A percentile compares a stretch with the other conserved stretches of the same genome.
phyloP scores from a whole-genome alignment of 2,329 filamentous ascomycete genomes.

The Colletotrichum sp. region DNA sequence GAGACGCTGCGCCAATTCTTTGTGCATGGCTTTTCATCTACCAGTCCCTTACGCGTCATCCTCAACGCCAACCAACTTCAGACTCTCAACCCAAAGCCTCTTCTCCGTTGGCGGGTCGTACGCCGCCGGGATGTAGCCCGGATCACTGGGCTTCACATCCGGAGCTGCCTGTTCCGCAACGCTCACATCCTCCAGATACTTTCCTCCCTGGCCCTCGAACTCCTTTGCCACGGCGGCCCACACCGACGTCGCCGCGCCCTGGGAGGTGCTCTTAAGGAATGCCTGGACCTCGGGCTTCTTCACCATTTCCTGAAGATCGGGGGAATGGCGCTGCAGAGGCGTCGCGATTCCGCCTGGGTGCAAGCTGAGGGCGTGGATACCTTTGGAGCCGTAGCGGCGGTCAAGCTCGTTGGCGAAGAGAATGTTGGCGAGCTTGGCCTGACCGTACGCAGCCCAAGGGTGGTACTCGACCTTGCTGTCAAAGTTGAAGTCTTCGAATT shows the following conservation, averaged over 20 bases:
- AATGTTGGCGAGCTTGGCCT: constrained; percentile 56
- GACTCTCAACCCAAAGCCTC: constrained; percentile 13
- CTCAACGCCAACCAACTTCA: constrained; percentile 14
- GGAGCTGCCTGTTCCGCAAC: constrained; percentile 25
- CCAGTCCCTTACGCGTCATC: constrained; percentile 2
- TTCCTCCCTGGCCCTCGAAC: constrained; percentile 50
- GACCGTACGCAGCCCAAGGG: constrained; percentile 45
- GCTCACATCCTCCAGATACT: constrained; percentile 48
- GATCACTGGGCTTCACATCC: neutral
- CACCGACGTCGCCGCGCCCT: constrained; percentile 53
- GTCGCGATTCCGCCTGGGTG: constrained; percentile 18
- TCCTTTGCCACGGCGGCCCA: constrained; percentile 46
- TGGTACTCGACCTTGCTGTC: constrained; percentile 34
- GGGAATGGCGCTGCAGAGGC: neutral
- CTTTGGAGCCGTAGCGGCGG: constrained; percentile 42
- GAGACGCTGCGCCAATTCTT: neutral
- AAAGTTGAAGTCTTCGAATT: constrained; percentile 30
- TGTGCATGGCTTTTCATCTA: neutral
- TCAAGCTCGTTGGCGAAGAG: constrained; percentile 57
- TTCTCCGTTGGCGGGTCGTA: constrained; percentile 10
- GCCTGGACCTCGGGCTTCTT: neutral
- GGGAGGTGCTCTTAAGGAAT: constrained; percentile 24
- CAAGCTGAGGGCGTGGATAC: constrained; percentile 24
- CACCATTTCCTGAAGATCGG: neutral
- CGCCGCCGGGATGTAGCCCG: constrained; percentile 26